Conservation (phyloP, 2,329 filamentous ascomycete species). For the Camptophora hylomeconis region DNA sequence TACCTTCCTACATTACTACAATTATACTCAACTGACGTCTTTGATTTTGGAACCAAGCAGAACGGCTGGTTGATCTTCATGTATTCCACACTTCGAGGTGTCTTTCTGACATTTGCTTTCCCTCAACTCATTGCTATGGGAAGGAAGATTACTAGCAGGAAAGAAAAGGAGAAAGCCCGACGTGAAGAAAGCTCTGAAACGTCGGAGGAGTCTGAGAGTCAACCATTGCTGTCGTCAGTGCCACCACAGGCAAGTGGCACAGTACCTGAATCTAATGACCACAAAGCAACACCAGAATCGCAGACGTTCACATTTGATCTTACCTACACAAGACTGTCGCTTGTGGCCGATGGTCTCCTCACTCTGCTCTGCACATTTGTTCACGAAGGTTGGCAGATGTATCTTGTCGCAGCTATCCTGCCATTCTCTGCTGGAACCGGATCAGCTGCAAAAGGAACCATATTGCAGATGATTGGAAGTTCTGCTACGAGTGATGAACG, state of each 20-base stretch:
- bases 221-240: constrained; percentile 5
- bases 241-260: neutral
- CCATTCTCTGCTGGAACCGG: constrained; percentile 59
- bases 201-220: constrained; percentile 4
- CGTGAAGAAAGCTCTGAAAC: neutral
- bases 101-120: constrained; percentile 44
- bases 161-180: constrained; percentile 1
- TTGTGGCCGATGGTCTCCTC: constrained; percentile 51
- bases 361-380: constrained; percentile 52
- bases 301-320: constrained; percentile 49
- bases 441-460: constrained; percentile 58
- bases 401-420: constrained; percentile 50
- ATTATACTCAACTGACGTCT: constrained; percentile 44
- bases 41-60: constrained; percentile 41
- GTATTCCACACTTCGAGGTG: constrained; percentile 40
- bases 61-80: constrained; percentile 46
- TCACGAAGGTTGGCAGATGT: constrained; percentile 54
- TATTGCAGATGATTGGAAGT: constrained; percentile 54
- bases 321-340: constrained; percentile 51
- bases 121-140: constrained; percentile 40
- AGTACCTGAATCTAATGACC: constrained; percentile 1
- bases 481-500: constrained; percentile 32
- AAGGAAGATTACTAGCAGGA: constrained; percentile 14
- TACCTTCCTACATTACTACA: constrained; percentile 52
- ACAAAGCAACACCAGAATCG: constrained; percentile 10